Percentiles rank a stretch among this genome's conserved stretches.
Conservation (phyloP, 1,284 basidiomycete genomes). For the Ceratobasidium sp. region DNA sequence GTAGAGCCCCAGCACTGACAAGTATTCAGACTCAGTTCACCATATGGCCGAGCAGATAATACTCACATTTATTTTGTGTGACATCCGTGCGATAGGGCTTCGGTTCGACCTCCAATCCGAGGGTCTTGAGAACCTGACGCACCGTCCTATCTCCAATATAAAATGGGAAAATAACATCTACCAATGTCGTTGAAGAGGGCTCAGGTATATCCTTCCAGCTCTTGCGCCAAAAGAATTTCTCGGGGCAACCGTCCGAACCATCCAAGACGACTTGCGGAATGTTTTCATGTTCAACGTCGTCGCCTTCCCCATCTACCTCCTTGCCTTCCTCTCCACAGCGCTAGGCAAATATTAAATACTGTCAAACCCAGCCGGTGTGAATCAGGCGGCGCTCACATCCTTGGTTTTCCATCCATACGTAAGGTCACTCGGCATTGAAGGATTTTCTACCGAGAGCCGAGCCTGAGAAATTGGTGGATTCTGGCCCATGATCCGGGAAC, state of each 20-base stretch:
- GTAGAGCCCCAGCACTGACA: too few species aligned
- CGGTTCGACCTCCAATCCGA: too few species aligned
- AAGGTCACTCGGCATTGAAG: background rate
- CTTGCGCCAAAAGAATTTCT: conserved; percentile 16
- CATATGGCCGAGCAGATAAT: too few species aligned
- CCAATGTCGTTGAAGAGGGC: background rate
- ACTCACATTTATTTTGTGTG: too few species aligned
- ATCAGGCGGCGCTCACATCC: background rate
- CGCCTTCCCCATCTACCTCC: background rate
- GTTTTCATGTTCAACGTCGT: background rate
- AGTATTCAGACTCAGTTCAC: too few species aligned
- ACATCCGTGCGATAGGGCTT: conserved; percentile 75
- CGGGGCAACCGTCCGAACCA: background rate
- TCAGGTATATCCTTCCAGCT: background rate
- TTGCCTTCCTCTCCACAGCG: background rate
- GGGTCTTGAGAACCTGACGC: background rate
- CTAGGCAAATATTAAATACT: background rate
- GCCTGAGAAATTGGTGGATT: background rate
- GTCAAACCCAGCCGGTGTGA: background rate
- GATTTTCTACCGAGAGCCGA: background rate
- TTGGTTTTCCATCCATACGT: background rate
- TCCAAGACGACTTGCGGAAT: conserved; percentile 18
- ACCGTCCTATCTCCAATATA: background rate
- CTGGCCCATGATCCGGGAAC: too few species aligned
- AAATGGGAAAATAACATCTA: background rate